A percentile compares a stretch with the other conserved stretches of the same genome.
phyloP scores from a whole-genome alignment of 1,284 basidiomycete species.

The Malassezia sp. region DNA sequence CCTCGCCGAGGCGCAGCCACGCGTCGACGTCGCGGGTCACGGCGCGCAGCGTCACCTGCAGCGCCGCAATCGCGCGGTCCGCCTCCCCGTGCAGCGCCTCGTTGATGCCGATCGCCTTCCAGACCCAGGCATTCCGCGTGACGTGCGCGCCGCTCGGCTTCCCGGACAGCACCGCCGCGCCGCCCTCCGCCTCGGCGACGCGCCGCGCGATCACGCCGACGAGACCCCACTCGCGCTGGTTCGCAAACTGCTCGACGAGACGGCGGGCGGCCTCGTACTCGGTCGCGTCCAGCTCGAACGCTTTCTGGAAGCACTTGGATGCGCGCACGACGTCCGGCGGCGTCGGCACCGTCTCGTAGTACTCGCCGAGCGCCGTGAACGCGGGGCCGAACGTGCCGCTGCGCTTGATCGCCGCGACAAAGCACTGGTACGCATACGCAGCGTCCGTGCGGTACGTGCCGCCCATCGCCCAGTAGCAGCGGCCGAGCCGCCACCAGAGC shows the following conservation, averaged over 20 bases:
- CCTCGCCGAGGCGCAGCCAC: conserved; percentile 85
- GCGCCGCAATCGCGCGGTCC: conserved; percentile 65
- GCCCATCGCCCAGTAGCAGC: conserved; percentile 63
- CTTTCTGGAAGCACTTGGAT: conserved; percentile 94
- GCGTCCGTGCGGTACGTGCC: conserved; percentile 49
- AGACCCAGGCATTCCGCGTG: conserved; percentile 82
- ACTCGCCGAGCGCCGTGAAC: conserved; percentile 84
- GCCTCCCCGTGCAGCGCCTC: conserved; percentile 69
- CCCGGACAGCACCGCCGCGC: conserved; percentile 21
- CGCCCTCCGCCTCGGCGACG: conserved; percentile 65
- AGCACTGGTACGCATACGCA: conserved; percentile 52
- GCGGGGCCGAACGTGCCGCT: conserved; percentile 70
- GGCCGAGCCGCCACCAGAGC: conserved; percentile 72
- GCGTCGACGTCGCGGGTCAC: conserved; percentile 64
- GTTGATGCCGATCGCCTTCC: conserved; percentile 90
- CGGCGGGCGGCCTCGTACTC: conserved; percentile 73
- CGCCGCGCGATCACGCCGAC: conserved; percentile 83
- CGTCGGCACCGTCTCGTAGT: conserved; percentile 62
- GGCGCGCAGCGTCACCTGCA: conserved; percentile 76
- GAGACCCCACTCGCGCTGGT: conserved; percentile 87
- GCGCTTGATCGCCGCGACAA: conserved; percentile 70
- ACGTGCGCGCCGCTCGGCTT: conserved; percentile 13
- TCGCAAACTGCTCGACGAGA: conserved; percentile 78
- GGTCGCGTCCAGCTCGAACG: conserved; percentile 85
- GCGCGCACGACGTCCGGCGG: conserved; percentile 74